Percentiles rank a stretch among this genome's conserved stretches.
Conservation (phyloP, 140 eudicot genomes). For the Erigeron philadelphicus region DNA sequence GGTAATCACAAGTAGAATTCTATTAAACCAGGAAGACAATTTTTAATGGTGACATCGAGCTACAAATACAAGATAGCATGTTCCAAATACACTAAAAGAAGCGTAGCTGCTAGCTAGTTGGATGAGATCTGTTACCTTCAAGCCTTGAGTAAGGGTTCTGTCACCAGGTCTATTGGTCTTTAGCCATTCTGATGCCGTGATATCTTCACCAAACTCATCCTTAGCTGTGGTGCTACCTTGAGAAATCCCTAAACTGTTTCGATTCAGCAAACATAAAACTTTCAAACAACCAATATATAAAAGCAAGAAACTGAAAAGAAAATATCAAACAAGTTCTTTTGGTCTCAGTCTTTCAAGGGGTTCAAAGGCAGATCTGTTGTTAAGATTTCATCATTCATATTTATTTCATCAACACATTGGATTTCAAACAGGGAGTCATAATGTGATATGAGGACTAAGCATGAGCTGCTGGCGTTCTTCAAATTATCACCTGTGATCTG, state of each 20-base stretch:
- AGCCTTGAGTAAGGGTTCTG: slow-evolving; percentile 75
- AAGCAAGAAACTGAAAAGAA: not conserved
- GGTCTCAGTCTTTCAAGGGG: not conserved
- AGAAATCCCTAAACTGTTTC: slow-evolving; percentile 42
- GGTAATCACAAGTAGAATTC: not conserved
- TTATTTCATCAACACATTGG: not conserved
- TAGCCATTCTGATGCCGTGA: slow-evolving; percentile 63
- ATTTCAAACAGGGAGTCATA: not conserved
- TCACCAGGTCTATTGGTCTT: slow-evolving; percentile 70
- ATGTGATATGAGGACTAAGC: not conserved
- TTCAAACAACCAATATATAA: not conserved
- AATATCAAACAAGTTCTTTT: not conserved
- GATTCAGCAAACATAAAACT: slow-evolving; percentile 6
- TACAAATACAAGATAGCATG: not conserved
- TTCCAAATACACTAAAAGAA: not conserved
- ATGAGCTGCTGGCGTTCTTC: not conserved
- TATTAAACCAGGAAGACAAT: too few species aligned
- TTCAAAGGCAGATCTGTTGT: not conserved
- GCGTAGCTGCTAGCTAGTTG: not conserved
- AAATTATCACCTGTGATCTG: not conserved
- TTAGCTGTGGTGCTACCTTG: slow-evolving; percentile 50
- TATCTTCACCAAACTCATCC: slow-evolving; percentile 78
- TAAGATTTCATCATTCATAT: not conserved
- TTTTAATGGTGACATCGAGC: not conserved
- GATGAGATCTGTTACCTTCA: slow-evolving; percentile 45